A percentile compares a stretch with the other conserved stretches of the same genome.
These are phyloP conservation scores for Hypomyces rosellus DNA, from an alignment of 2,329 filamentous ascomycete genomes.

Conservation along the genomic window DNA sequence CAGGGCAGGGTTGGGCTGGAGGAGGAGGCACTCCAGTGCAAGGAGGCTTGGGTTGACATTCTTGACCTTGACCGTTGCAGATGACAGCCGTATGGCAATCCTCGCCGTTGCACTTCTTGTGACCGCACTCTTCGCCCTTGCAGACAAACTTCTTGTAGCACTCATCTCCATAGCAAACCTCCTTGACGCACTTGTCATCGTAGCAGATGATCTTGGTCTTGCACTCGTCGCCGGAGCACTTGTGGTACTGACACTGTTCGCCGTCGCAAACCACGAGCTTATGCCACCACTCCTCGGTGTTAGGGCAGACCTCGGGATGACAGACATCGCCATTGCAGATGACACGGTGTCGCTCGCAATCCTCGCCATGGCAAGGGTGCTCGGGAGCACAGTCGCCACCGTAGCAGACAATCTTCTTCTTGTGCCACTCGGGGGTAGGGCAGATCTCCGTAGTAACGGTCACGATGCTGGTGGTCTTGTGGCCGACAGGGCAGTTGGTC, in stretches of 20 bases:
- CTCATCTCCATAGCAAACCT: constrained; percentile 22
- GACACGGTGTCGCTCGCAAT: constrained; percentile 24
- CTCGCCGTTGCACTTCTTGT: constrained; percentile 23
- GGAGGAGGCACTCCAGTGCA: constrained; percentile 11
- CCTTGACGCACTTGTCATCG: constrained; percentile 23
- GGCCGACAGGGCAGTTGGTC: constrained; percentile 19
- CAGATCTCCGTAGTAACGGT: constrained; percentile 19
- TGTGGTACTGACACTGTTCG: constrained; percentile 22
- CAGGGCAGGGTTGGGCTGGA: too few relatives aligned
- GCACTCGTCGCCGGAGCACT: constrained; percentile 19
- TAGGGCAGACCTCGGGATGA: constrained; percentile 19
- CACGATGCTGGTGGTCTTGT: constrained; percentile 16
- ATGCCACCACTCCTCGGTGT: constrained; percentile 19
- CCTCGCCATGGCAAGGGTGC: constrained; percentile 20
- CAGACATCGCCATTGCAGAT: constrained; percentile 26
- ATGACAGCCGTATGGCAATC: constrained; percentile 25
- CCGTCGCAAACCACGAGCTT: constrained; percentile 25
- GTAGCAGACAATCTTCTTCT: constrained; percentile 30
- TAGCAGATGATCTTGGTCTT: constrained; percentile 29
- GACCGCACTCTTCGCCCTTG: constrained; percentile 23
- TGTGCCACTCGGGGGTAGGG: constrained; percentile 18
- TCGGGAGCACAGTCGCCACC: constrained; percentile 27
- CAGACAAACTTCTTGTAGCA: constrained; percentile 30
- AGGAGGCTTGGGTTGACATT: constrained; percentile 19
- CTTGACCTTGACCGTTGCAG: constrained; percentile 17